Percentiles rank a stretch among this genome's conserved stretches.
phyloP scores from a whole-genome alignment of 208 protist genomes.

The Leishmania amazonensis region DNA sequence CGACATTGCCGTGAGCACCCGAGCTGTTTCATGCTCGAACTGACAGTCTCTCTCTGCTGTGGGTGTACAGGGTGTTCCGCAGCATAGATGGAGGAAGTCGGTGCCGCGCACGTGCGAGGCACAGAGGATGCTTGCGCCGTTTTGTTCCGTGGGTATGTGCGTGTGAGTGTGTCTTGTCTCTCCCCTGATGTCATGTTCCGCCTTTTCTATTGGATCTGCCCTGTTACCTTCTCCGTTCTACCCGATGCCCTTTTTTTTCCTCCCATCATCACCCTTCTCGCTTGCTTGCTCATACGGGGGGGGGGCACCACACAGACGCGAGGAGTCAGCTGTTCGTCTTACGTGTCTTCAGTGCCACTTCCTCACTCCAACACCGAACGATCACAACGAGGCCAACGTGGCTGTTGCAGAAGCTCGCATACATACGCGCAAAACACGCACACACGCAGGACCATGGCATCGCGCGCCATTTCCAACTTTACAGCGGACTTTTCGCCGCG shows the following conservation, averaged over 20 bases:
- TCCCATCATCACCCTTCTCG: not conserved
- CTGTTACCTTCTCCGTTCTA: not conserved
- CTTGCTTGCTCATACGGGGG: not conserved
- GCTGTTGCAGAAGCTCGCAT: not conserved
- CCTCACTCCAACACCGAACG: not conserved
- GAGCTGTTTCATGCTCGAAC: not conserved
- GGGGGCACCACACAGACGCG: not conserved
- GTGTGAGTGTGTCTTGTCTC: not conserved
- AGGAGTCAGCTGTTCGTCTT: not conserved
- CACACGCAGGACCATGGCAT: slow-evolving; percentile 7
- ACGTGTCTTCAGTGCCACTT: not conserved
- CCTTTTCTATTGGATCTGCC: not conserved
- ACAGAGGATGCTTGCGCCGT: not conserved
- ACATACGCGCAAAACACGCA: not conserved
- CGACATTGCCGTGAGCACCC: not conserved
- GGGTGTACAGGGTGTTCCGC: not conserved
- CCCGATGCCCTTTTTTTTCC: not conserved
- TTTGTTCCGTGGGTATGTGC: not conserved
- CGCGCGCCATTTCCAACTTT: slow-evolving; percentile 31
- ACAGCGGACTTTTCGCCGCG: slow-evolving; percentile 51
- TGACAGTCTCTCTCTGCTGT: not conserved
- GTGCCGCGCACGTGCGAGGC: not conserved
- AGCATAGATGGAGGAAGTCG: not conserved
- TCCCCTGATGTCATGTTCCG: not conserved
- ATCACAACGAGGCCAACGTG: not conserved